Evolutionary conservation across 192 early-diverging fungal species (phyloP).

Genomic region (Backusella macrospora): DNA sequence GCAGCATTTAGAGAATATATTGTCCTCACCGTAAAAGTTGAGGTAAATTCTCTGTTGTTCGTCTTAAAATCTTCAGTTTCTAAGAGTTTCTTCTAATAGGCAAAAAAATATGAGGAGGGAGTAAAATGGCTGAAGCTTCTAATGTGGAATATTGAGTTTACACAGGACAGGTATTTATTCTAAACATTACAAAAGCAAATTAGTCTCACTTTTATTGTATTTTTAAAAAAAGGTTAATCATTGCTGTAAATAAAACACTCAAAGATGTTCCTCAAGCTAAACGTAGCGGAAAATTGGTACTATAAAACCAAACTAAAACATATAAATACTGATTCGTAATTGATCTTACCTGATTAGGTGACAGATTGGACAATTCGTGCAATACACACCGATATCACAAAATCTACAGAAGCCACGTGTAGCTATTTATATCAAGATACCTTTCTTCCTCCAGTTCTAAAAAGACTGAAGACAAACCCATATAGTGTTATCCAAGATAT

Average conservation of each 20-base stretch:
- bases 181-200: background rate
- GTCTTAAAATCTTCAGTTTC: background rate
- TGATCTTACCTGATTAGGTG: constrained; percentile 38
- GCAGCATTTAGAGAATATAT: constrained; percentile 40
- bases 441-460: constrained; percentile 48
- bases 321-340: background rate
- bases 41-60: constrained; percentile 24
- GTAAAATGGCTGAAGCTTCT: constrained; percentile 52
- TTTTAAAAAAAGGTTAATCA: constrained; percentile 41
- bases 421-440: constrained; percentile 48
- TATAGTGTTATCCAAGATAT: constrained; percentile 45
- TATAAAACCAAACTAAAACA: background rate
- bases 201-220: background rate
- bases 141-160: constrained; percentile 55
- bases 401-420: constrained; percentile 48
- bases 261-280: constrained; percentile 58
- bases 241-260: constrained; percentile 51
- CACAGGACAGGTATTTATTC: constrained; percentile 42
- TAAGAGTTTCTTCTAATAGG: constrained; percentile 23
- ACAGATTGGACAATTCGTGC: constrained; percentile 39
- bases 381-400: constrained; percentile 42
- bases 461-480: constrained; percentile 44
- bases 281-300: constrained; percentile 52
- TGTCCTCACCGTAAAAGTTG: constrained; percentile 35
- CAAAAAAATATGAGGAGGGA: constrained; percentile 49